These are phyloP conservation scores for Neoscytalidium dimidiatum DNA, from an alignment of 2,329 filamentous ascomycete species.

Conservation along the genomic window DNA sequence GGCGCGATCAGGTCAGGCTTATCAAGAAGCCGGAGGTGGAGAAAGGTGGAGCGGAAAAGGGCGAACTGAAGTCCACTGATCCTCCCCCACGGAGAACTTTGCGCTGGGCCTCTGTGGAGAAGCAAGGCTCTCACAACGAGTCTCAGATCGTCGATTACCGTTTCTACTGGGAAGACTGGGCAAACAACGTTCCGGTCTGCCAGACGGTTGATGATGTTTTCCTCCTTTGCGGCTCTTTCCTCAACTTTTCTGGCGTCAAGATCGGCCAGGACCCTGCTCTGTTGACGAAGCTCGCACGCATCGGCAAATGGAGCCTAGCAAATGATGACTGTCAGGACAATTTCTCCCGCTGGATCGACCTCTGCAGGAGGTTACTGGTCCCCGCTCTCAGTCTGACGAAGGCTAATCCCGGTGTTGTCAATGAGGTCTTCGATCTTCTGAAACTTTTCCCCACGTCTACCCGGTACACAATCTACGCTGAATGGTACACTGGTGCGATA, in stretches of 20 bases:
- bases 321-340: constrained; percentile 73
- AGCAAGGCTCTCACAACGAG: constrained; percentile 50
- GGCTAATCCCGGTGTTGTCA: constrained; percentile 79
- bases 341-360: constrained; percentile 75
- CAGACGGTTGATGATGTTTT: constrained; percentile 91
- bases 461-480: constrained; percentile 86
- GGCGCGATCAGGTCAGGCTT: constrained; percentile 42
- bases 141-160: constrained; percentile 70
- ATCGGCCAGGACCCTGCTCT: constrained; percentile 82
- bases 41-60: constrained; percentile 66
- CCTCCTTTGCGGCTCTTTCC: constrained; percentile 76
- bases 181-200: constrained; percentile 88
- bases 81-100: constrained; percentile 49
- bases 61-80: constrained; percentile 3
- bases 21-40: constrained; percentile 58
- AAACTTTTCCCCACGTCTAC: constrained; percentile 73
- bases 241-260: constrained; percentile 84
- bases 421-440: constrained; percentile 83
- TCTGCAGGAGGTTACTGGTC: constrained; percentile 81
- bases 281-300: constrained; percentile 79
- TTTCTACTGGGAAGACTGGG: constrained; percentile 98
- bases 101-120: constrained; percentile 86
- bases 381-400: constrained; percentile 86
- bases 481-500: constrained; percentile 83
- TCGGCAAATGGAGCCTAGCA: constrained; percentile 74